A percentile compares a stretch with the other conserved stretches of the same genome.
These are phyloP conservation scores for Lolium perenne DNA, from an alignment of 176 grass and related monocot species.

Conservation along the genomic window DNA sequence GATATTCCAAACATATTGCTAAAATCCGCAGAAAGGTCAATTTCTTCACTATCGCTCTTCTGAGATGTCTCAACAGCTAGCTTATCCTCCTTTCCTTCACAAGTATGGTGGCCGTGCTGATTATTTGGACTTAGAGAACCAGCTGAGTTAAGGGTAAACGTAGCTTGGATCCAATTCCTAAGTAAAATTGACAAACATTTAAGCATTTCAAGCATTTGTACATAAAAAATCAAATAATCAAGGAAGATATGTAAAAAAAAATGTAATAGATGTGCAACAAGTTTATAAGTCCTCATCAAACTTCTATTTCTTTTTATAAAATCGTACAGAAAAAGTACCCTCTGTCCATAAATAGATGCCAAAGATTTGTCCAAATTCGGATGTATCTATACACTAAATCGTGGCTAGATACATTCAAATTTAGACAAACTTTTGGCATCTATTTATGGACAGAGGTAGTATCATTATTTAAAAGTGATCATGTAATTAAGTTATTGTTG, in stretches of 20 bases:
- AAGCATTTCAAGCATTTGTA: background rate
- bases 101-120: conserved; percentile 26
- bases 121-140: conserved; percentile 31
- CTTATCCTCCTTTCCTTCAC: conserved; percentile 49
- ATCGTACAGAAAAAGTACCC: background rate
- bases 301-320: conserved; percentile 14
- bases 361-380: too few species aligned
- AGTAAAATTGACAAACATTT: conserved; percentile 24
- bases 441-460: too few species aligned
- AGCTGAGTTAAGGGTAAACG: conserved; percentile 51
- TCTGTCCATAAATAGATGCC: too few species aligned
- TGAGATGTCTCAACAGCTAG: conserved; percentile 22
- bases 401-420: too few species aligned
- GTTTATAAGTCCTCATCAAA: background rate
- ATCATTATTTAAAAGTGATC: background rate
- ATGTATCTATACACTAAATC: too few species aligned
- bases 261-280: background rate
- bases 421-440: too few species aligned
- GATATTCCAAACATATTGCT: conserved; percentile 65
- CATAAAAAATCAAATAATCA: conserved; percentile 25
- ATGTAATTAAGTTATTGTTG: background rate
- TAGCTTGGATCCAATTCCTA: conserved; percentile 97
- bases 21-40: conserved; percentile 76
- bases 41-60: conserved; percentile 54
- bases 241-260: conserved; percentile 12